These are phyloP conservation scores for Saccharomycopsis microspora DNA, from an alignment of 805 yeast genomes.

Conservation along the genomic window DNA sequence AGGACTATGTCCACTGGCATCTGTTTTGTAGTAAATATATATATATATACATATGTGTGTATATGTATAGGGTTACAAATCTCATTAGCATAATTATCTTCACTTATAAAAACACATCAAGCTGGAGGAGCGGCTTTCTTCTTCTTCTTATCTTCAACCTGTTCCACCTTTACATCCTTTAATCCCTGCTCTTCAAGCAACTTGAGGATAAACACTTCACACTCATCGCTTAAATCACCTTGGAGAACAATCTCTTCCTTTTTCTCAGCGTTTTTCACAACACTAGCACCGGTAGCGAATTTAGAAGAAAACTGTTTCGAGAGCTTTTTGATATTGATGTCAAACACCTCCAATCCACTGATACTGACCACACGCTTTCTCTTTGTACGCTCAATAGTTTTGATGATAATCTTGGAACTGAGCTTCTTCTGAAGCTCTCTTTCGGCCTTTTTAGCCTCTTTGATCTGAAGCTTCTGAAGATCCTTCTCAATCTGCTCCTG, in stretches of 20 bases:
- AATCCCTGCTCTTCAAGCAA: slow-evolving; percentile 75
- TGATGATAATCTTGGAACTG: slow-evolving; percentile 71
- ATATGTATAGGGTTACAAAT: background rate
- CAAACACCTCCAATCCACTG: slow-evolving; percentile 80
- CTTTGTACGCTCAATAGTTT: slow-evolving; percentile 82
- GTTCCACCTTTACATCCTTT: slow-evolving; percentile 80
- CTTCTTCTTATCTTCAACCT: slow-evolving; percentile 64
- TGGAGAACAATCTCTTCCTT: slow-evolving; percentile 87
- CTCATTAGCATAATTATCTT: background rate
- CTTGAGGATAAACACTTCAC: slow-evolving; percentile 60
- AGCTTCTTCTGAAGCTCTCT: slow-evolving; percentile 70
- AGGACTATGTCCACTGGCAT: no score
- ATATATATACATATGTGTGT: background rate
- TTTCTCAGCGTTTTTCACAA: slow-evolving; percentile 80
- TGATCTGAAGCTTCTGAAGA: slow-evolving; percentile 72
- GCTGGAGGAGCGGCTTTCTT: slow-evolving; percentile 15
- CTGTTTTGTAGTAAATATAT: no score
- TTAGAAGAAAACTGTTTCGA: slow-evolving; percentile 88
- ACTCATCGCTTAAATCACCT: slow-evolving; percentile 92
- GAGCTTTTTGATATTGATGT: slow-evolving; percentile 78
- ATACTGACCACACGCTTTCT: slow-evolving; percentile 81
- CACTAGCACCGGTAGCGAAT: slow-evolving; percentile 94
- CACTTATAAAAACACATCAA: background rate
- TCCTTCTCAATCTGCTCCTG: slow-evolving; percentile 78
- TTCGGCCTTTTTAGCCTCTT: slow-evolving; percentile 77